Base-by-base conservation (phyloP, 257 asterid species). In the Penstemon newberryi region DNA sequence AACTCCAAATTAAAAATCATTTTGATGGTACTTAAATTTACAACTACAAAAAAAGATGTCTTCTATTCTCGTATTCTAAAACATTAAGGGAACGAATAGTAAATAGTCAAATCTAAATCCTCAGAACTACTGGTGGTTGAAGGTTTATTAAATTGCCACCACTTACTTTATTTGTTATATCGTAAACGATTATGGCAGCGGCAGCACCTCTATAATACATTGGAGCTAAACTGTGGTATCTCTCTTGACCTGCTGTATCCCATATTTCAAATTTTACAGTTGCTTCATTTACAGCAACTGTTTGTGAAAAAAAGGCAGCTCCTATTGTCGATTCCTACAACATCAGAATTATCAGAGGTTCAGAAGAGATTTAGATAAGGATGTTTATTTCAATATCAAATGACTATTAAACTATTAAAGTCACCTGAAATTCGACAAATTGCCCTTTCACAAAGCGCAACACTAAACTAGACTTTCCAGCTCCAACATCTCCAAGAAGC, bases 221-320 rank as follows among this genome's bases (percentile, higher is more conserved):
- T 18, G 97, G 97, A 76, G 97, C 96, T 69, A 90, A 80, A 74
- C 97, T 90, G 67, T 90, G 97, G 83, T 90, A 90, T 75, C 96
- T 83, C 84, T 90, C 97, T 78, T 90, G 97, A 60, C 97, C 96
- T 18, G 97, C 97, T 2, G 97, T 90, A 71, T 90, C 96, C 97
- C 97, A 90, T 68, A 90, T 90, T 78, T 90, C 97, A 66, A 90
- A 90, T 50, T 90, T 90, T 47, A 90, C 92, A 60, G 96, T 87
- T 56, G 90, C 95, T 66, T 90, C 91, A 67, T 86, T 74, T 64
- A 88, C 89, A 63, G 97, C 93, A 65, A 90, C 85, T 38, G 92
- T 87, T 84, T 90, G 96, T 39, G 97, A 87, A 66, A 88, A 90
- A 71, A 90, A 90, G 7, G 96, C 97, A 43, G 97, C 97, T 33